Base-by-base conservation (phyloP, 2,329 filamentous ascomycete genomes). In the Capronia americana region DNA sequence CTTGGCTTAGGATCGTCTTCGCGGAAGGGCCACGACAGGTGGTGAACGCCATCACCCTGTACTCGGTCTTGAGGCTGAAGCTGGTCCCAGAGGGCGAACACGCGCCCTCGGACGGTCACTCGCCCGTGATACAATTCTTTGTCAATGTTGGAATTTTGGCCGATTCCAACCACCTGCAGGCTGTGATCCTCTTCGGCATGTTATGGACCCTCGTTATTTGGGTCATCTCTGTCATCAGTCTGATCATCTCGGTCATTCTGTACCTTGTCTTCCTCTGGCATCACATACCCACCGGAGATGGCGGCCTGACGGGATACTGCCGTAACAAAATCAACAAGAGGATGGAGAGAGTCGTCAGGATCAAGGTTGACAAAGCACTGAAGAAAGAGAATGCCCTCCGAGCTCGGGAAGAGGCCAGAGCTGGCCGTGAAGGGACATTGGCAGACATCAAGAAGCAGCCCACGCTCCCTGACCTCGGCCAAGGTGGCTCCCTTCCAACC, bases 11-110 rank as follows among this genome's bases (percentile, higher is more conserved):
- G 71, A 89, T 96, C 66, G 84, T 98, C 57, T 83, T 98, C 68
- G 96, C 94, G 72, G 93, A 96, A 76, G 95, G 93, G 0, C 95
- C 95, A 24, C 91, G 95, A 70, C 92, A 97, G 76, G 92, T 90
- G 57, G 87, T 98, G 78, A 99, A 99, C 74, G 93, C 88, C 23
- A 83, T 97, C 70, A 97, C 94, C 0, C 84, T 98, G 10, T 93
- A 91, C 75, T 92, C 92, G 0, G 91, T 97, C 44, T 91, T 95
- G 80, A 83, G 88, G 61, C 85, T 89, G 30, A 88, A 93, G 71
- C 83, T 97, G 1, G 83, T 91, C n/a, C 87, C 89, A 0, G 79
- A 79, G 8, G 85, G 85, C 30, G 77, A 83, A 53, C 80, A 88
- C 70, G 80, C 82, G 4, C 77, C 81, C 2, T 74, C 77, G 61